Evolutionary conservation across 345 rosid species (phyloP), one percentile per base, ranked within the genome.

Genomic region (Durio zibethinus): DNA sequence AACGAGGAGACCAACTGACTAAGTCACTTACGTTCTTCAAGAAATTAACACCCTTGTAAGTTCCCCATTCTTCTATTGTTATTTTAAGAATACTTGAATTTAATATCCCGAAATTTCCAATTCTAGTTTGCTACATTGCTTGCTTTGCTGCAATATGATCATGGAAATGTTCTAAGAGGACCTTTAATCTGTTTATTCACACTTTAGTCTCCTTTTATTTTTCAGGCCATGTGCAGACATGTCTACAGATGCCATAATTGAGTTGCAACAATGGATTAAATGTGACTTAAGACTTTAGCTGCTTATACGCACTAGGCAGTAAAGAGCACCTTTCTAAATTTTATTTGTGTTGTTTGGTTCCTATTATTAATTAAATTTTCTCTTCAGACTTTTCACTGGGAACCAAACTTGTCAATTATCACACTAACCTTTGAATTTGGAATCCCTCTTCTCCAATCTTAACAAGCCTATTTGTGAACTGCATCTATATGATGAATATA

Each of bases 1-100:
- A 90, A 86, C 97, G 98, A 52, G 99, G 98, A 43, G 97, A 92
- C 75, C 98, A 95, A 84, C 98, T 95, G 97, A 92, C 75, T 97
- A 95, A 84, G 99, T 95, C 72, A 89, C 91, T 47, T 95, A 97
- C 53, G 97, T 93, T 75, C 91, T 90, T 35, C 85, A 92, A 82
- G 97, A 93, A 82, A 94, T 94, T 90, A 94, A 93, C 42, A 83
- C 89, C 89, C 90, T 94, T 25, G 97, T 94, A 83, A 61, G 85
- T 74, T 29, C 53, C 21, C 63, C 42, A 8, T 56, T 57, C 50
- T 4, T 2, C 45, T 10, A 59, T 27, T 38, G n/a, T 57, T 21
- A 25, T 69, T 43, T 52, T 35, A 12, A 12, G 25, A 10, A 38
- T 5, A 23, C 0, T 56, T 12, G 29, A 27, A 9, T 21, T 8